These are phyloP conservation scores for Phragmites australis DNA, from an alignment of 176 grass and related monocot species.

Conservation along the genomic window DNA sequence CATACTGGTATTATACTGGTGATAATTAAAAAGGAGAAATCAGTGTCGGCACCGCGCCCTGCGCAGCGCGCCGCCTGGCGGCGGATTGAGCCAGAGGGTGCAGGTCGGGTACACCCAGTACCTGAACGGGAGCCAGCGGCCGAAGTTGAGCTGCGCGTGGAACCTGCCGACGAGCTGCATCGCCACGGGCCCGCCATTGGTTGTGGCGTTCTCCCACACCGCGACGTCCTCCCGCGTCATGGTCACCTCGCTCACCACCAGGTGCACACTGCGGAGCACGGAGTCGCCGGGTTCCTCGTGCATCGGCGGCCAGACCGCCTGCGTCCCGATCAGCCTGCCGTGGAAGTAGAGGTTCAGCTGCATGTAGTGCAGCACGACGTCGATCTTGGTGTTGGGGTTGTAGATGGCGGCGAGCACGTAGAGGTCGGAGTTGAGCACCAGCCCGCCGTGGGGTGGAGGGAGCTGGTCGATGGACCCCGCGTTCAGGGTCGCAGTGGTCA, in stretches of 20 bases:
- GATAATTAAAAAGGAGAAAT: background rate
- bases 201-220: conserved; percentile 49
- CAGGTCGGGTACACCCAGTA: conserved; percentile 53
- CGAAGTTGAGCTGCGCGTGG: conserved; percentile 63
- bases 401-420: conserved; percentile 60
- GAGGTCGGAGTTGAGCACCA: conserved; percentile 72
- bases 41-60: conserved; percentile 39
- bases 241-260: conserved; percentile 49
- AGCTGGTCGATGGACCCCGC: conserved; percentile 68
- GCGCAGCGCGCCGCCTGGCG: conserved; percentile 55
- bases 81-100: conserved; percentile 51
- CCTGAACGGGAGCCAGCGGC: conserved; percentile 59
- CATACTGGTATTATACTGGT: too few species aligned
- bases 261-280: conserved; percentile 41
- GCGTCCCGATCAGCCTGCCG: conserved; percentile 51
- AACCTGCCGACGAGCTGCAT: conserved; percentile 47
- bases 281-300: conserved; percentile 31
- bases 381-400: conserved; percentile 72
- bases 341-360: conserved; percentile 82
- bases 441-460: background rate
- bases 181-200: conserved; percentile 28
- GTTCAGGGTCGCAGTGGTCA: conserved; percentile 68
- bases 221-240: conserved; percentile 28
- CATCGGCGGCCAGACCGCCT: conserved; percentile 54
- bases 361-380: conserved; percentile 59